Base-by-base conservation (phyloP, 495 filamentous ascomycete genomes). In the Hypoxylon crocopeplum region DNA sequence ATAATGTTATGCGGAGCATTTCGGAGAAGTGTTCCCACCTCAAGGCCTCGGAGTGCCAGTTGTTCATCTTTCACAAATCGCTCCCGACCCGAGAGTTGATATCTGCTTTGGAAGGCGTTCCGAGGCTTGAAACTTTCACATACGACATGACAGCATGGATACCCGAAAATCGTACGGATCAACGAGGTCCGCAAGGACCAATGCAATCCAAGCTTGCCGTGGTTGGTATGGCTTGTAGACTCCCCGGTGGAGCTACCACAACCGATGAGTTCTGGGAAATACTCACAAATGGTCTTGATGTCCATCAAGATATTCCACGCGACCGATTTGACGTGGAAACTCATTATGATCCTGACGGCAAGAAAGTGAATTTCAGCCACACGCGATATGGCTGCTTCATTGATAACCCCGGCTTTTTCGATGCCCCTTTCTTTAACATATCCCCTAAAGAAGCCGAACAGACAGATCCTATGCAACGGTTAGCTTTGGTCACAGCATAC, bases 301-400 rank as follows among this genome's bases (percentile, higher is more conserved):
- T 82, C 21, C 68, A 76, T 56, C n/a, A 59, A 71, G 5, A 66
- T 79, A 69, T 71, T 88, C 22, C 89, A 88, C 0, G 56, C 77
- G 85, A 90, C 50, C 82, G 89, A 13, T 93, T 88, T 72, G 81
- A 90, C 68, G 80, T 86, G 11, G 78, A 91, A 20, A 82, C 79
- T 7, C 88, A 92, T 52, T 84, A 83, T 54, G 86, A 92, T 59
- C 78, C 84, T 13, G 82, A 84, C 11, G 87, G 86, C 25, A 85
- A 86, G 49, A 77, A 66, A 7, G 82, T 79, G 48, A 92, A 91
- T 66, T 88, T 86, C 42, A 84, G 75, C 33, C 79, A 86, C 57
- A 88, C 86, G 2, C 84, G 82, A 16, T 91, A 87, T 50, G 90
- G 90, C 12, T 90, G 88, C 70, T 93, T 88, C 73, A 87, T 93